Conservation (phyloP, 257 asterid genomes). For the Solanum phureja region DNA sequence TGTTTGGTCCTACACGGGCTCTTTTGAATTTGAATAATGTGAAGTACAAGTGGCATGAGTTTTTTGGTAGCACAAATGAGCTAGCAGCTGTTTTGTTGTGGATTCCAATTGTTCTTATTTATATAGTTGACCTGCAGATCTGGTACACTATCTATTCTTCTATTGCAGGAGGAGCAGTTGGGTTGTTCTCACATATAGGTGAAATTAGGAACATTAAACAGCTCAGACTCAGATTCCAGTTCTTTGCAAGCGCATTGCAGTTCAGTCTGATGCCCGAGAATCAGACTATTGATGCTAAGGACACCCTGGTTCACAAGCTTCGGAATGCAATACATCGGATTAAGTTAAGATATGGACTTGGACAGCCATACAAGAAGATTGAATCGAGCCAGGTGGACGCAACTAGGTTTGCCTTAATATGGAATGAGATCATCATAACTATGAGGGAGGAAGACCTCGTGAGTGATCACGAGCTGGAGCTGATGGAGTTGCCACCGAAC, state of each 20-base stretch:
- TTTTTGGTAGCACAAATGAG: constrained; percentile 74
- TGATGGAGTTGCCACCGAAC: constrained; percentile 83
- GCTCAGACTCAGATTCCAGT: constrained; percentile 82
- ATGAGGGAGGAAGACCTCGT: constrained; percentile 82
- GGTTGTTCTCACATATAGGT: constrained; percentile 74
- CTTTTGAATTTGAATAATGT: constrained; percentile 32
- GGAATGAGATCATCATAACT: constrained; percentile 83
- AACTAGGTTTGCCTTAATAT: constrained; percentile 81
- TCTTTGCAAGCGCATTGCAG: constrained; percentile 94
- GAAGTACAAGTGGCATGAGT: constrained; percentile 68
- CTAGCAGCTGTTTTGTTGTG: constrained; percentile 62
- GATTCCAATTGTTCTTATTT: constrained; percentile 77
- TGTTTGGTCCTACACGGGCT: constrained; percentile 62
- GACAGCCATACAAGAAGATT: constrained; percentile 77
- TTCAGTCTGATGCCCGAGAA: constrained; percentile 75
- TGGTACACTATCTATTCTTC: constrained; percentile 73
- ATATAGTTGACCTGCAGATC: constrained; percentile 75
- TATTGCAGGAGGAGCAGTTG: constrained; percentile 55
- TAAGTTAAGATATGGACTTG: constrained; percentile 86
- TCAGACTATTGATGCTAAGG: constrained; percentile 21
- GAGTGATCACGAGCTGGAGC: constrained; percentile 67
- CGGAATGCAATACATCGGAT: constrained; percentile 66
- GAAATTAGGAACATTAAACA: constrained; percentile 80
- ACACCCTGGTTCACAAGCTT: constrained; percentile 48
- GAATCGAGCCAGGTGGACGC: constrained; percentile 91